phyloP scores from a whole-genome alignment of 78 protist species.

The Pigoraptor vietnamica region DNA sequence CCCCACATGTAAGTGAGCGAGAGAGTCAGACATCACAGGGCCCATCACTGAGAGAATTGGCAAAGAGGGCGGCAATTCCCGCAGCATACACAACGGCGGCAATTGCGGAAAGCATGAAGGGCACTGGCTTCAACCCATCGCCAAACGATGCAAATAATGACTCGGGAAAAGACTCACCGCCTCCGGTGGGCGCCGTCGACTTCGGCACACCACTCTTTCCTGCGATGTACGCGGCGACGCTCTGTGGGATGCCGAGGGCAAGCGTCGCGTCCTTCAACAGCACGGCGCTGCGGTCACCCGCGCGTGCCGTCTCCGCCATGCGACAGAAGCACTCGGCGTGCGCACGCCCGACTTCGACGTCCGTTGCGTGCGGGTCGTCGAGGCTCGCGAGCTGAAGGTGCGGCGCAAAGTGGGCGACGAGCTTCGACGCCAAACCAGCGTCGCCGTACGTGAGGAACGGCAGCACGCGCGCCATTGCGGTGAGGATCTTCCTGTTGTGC shows the following conservation, averaged over 20 bases:
- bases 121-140: too few relatives aligned
- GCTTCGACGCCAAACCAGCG: not conserved
- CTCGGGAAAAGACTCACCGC: not conserved
- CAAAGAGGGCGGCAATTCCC: too few relatives aligned
- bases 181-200: slow-evolving; percentile 21
- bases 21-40: too few relatives aligned
- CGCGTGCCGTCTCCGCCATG: not conserved
- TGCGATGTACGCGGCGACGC: not conserved
- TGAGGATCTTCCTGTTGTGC: slow-evolving; percentile 10
- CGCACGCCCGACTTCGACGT: not conserved
- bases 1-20: too few relatives aligned
- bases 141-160: not conserved
- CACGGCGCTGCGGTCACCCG: not conserved
- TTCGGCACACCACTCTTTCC: not conserved
- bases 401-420: slow-evolving; percentile 18
- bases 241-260: not conserved
- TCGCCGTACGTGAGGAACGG: slow-evolving; percentile 68
- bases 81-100: too few relatives aligned
- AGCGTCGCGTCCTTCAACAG: not conserved
- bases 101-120: too few relatives aligned
- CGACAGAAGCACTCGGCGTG: not conserved
- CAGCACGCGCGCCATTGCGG: slow-evolving; percentile 57
- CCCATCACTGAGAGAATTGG: too few relatives aligned
- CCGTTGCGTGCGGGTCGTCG: not conserved
- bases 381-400: not conserved